These are phyloP conservation scores for Corylus avellana DNA, from an alignment of 306 rosid genomes.

Conservation along the genomic window DNA sequence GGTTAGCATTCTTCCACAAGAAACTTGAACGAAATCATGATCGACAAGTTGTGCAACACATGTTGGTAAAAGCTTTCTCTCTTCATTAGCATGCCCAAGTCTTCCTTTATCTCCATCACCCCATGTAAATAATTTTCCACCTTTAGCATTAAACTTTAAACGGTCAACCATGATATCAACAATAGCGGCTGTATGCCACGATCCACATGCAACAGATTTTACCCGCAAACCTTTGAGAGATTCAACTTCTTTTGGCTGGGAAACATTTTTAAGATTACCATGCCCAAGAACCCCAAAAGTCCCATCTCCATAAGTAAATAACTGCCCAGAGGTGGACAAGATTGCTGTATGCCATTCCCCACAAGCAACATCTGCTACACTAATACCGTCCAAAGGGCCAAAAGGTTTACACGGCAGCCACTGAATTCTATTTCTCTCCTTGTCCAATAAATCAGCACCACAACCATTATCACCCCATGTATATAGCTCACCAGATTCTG, in stretches of 20 bases:
- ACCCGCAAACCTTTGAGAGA: conserved; percentile 63
- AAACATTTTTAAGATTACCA: conserved; percentile 53
- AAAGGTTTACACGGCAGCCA: conserved; percentile 71
- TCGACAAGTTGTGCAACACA: conserved; percentile 76
- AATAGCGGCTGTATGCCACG: conserved; percentile 88
- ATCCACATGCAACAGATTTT: conserved; percentile 81
- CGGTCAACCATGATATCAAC: conserved; percentile 54
- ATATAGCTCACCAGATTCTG: conserved; percentile 65
- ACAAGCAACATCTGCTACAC: conserved; percentile 59
- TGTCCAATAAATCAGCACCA: conserved; percentile 41
- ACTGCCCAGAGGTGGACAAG: conserved; percentile 61
- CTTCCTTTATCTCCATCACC: conserved; percentile 81
- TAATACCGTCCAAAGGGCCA: conserved; percentile 57
- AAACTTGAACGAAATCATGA: conserved; percentile 73
- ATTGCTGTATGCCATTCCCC: conserved; percentile 91
- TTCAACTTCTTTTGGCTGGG: conserved; percentile 77
- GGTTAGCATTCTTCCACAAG: conserved; percentile 82
- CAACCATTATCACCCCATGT: conserved; percentile 69
- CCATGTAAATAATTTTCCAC: conserved; percentile 84
- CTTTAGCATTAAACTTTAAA: conserved; percentile 43
- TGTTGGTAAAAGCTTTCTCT: conserved; percentile 66
- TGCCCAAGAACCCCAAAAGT: conserved; percentile 89
- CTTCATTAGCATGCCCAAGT: conserved; percentile 68
- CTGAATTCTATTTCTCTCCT: conserved; percentile 44
- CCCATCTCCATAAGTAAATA: conserved; percentile 87